These are phyloP conservation scores for Kluyveromyces siamensis DNA, from an alignment of 805 yeast species.

Conservation along the genomic window DNA sequence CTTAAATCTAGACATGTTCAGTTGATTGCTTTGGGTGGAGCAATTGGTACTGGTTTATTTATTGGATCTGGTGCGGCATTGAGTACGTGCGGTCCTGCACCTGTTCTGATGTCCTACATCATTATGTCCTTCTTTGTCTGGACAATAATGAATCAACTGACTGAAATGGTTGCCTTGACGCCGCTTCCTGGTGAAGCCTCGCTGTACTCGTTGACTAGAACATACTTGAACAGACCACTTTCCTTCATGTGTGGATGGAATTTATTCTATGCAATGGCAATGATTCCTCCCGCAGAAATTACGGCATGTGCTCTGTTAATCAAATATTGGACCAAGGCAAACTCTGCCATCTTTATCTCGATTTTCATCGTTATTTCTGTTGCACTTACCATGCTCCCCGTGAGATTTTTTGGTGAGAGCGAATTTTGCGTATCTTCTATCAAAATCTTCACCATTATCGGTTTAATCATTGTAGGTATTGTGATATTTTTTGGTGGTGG, in stretches of 20 bases:
- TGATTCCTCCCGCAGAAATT: slow-evolving; percentile 42
- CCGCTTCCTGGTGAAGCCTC: slow-evolving; percentile 52
- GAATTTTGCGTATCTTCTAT: slow-evolving; percentile 62
- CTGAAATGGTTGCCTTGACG: slow-evolving; percentile 53
- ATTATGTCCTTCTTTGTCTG: slow-evolving; percentile 48
- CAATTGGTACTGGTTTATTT: slow-evolving; percentile 73
- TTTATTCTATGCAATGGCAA: slow-evolving; percentile 37
- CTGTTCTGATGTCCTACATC: slow-evolving; percentile 47
- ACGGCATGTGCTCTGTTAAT: slow-evolving; percentile 34
- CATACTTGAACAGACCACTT: slow-evolving; percentile 10
- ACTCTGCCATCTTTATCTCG: slow-evolving; percentile 33
- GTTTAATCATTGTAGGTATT: slow-evolving; percentile 48
- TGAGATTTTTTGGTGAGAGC: slow-evolving; percentile 34
- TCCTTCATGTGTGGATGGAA: slow-evolving; percentile 38
- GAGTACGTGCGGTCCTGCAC: slow-evolving; percentile 59
- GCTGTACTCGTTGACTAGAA: slow-evolving; percentile 8
- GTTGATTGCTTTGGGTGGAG: slow-evolving; percentile 31
- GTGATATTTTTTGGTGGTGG: slow-evolving; percentile 61
- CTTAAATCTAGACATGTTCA: slow-evolving; percentile 12
- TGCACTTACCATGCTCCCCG: slow-evolving; percentile 12
- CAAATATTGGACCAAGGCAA: slow-evolving; percentile 34
- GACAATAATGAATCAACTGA: slow-evolving; percentile 40
- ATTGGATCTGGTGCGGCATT: slow-evolving; percentile 61
- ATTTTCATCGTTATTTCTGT: slow-evolving; percentile 23
- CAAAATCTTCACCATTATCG: slow-evolving; percentile 56